Conservation (phyloP, 2,329 filamentous ascomycete genomes). For the Aschersonia sp. region DNA sequence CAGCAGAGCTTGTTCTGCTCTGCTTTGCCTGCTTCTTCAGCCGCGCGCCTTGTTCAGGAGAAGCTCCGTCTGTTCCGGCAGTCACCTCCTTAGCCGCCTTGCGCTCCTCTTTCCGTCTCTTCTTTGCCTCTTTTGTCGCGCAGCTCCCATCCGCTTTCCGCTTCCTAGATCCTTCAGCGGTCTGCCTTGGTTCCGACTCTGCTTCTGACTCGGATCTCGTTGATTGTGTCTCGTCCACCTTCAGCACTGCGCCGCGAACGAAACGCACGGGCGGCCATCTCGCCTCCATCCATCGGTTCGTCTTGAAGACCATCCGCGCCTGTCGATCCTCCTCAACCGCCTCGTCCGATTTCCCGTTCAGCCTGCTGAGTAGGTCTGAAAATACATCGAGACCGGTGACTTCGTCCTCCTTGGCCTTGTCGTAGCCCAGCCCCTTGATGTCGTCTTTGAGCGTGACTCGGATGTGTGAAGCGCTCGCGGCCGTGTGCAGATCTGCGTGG, state of each 20-base stretch:
- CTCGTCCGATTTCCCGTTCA: conserved; percentile 78
- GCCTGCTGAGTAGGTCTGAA: conserved; percentile 67
- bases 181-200: background rate
- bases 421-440: conserved; percentile 77
- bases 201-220: background rate
- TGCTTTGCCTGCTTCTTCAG: conserved; percentile 21
- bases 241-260: conserved; percentile 63
- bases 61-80: conserved; percentile 10
- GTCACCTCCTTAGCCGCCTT: conserved; percentile 23
- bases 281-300: conserved; percentile 57
- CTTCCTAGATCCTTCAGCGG: conserved; percentile 9
- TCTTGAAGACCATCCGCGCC: conserved; percentile 52
- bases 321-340: conserved; percentile 56
- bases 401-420: conserved; percentile 57
- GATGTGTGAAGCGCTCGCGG: conserved; percentile 73
- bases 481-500: conserved; percentile 63
- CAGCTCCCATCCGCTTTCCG: background rate
- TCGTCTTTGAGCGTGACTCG: conserved; percentile 79
- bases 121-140: conserved; percentile 24
- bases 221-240: conserved; percentile 35
- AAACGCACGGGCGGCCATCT: conserved; percentile 76
- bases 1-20: conserved; percentile 8
- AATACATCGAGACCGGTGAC: conserved; percentile 79
- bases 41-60: conserved; percentile 6
- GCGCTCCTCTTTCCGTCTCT: conserved; percentile 29